Percentiles rank a stretch among this genome's conserved stretches.
phyloP scores from a whole-genome alignment of 805 yeast genomes.

The Candida chauliodis region DNA sequence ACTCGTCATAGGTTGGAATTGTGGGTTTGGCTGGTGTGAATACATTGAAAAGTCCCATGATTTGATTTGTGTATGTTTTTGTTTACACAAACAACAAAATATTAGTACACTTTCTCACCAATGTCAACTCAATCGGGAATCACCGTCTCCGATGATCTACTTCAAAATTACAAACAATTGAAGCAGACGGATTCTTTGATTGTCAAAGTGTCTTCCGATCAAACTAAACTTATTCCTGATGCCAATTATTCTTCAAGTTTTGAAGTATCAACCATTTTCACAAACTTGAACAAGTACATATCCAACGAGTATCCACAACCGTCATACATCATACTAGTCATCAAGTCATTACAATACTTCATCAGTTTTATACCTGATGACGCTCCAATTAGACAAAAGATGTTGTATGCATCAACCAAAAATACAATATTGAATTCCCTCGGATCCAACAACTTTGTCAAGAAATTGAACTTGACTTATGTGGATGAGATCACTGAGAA shows the following conservation, averaged over 20 bases:
- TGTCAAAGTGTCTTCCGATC: conserved; percentile 30
- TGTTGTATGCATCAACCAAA: conserved; percentile 92
- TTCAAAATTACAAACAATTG: conserved; percentile 23
- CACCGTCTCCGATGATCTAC: conserved; percentile 28
- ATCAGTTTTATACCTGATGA: conserved; percentile 83
- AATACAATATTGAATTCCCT: conserved; percentile 70
- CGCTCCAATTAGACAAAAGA: conserved; percentile 78
- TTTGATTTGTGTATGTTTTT: neutral
- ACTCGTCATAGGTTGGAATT: conserved; percentile 9
- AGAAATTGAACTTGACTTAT: conserved; percentile 50
- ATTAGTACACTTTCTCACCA: neutral
- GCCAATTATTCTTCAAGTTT: conserved; percentile 13
- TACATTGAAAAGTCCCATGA: conserved; percentile 4
- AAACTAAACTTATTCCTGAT: conserved; percentile 32
- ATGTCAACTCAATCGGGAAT: conserved; percentile 47
- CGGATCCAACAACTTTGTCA: conserved; percentile 56
- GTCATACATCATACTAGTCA: conserved; percentile 28
- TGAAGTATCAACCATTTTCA: conserved; percentile 16
- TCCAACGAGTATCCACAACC: conserved; percentile 30
- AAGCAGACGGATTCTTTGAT: conserved; percentile 21
- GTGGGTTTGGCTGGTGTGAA: conserved; percentile 1
- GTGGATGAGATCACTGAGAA: conserved; percentile 49
- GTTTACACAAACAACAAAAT: neutral
- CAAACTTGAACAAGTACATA: conserved; percentile 19
- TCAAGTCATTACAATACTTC: conserved; percentile 42